Evolutionary conservation across 1,139 yeast genomes (phyloP), one percentile per base, ranked within the genome.

Genomic region (Candida frijolesensis): DNA sequence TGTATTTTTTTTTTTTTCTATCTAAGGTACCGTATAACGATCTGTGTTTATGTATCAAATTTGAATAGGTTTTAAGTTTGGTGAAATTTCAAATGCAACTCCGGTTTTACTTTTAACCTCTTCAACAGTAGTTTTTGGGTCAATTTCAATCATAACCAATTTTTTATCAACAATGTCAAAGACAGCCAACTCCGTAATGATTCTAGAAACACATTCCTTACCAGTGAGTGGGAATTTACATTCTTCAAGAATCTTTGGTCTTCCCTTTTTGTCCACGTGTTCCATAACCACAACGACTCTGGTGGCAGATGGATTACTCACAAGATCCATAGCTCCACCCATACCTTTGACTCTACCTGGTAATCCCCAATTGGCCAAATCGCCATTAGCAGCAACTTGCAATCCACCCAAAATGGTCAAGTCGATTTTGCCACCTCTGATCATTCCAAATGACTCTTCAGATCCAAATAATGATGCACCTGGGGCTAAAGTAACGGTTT

Each of bases 281-380:
- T 79, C 82, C 68, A 76, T 77, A 45, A 76, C 67, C 11, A 77
- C 78, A 41, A 78, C 77, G n/a, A 78, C 82, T 50, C 69, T 62
- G 9, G 82, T 78, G 45, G 71, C 63, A 32, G 62, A 58, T 5
- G 82, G 80, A 56, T 77, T 76, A 29, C 81, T 72, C 3, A 76
- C 82, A 18, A 78, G 67, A 58, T 78, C 83, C 83, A 78, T 78
- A 34, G 82, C 83, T n/a, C 83, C 83, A 30, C 83, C 82, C 79
- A 78, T 78, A 29, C 83, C 83, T 60, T 75, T 76, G 48, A 78
- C 74, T 58, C 70, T 67, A 16, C 81, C 81, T 3, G 83, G 82
- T 11, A 78, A 64, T 15, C 77, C 79, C 82, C 83, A 78, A 60
- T 78, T 78, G 43, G 83, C 82, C 39, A 78, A 65, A 52, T 78